Conservation (phyloP, 2,329 filamentous ascomycete genomes). For the Cytospora schulzeri region DNA sequence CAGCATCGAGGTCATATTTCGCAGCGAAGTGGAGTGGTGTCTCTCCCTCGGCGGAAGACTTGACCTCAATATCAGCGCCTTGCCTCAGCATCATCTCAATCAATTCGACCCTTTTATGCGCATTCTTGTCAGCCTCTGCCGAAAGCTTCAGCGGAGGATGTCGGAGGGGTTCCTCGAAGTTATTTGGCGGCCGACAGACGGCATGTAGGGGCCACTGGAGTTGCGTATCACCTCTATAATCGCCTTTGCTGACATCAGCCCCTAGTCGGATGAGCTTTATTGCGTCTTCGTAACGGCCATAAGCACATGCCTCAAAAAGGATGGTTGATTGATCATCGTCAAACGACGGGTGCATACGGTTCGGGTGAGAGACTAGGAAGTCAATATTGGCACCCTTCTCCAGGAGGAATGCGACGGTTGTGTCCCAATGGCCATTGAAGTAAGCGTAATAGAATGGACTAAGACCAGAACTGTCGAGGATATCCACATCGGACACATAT, state of each 20-base stretch:
- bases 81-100: conserved; percentile 3
- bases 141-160: not conserved
- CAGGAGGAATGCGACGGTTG: conserved; percentile 33
- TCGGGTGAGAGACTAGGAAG: not conserved
- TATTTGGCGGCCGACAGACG: not conserved
- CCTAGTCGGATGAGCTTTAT: conserved; percentile 14
- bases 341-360: not conserved
- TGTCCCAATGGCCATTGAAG: conserved; percentile 31
- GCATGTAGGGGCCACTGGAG: conserved; percentile 9
- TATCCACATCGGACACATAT: conserved; percentile 30
- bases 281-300: conserved; percentile 15
- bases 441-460: conserved; percentile 37
- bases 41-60: not conserved
- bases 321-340: not conserved
- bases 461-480: conserved; percentile 29
- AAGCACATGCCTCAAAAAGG: conserved; percentile 9
- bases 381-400: conserved; percentile 34
- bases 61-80: conserved; percentile 13
- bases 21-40: conserved; percentile 9
- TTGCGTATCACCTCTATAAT: not conserved
- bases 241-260: conserved; percentile 18
- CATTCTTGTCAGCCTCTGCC: not conserved
- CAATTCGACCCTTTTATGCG: conserved; percentile 5
- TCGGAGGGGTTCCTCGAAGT: not conserved
- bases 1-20: not conserved